Conservation (phyloP, 129 eudicot species). For the Flaveria ramosissima region DNA sequence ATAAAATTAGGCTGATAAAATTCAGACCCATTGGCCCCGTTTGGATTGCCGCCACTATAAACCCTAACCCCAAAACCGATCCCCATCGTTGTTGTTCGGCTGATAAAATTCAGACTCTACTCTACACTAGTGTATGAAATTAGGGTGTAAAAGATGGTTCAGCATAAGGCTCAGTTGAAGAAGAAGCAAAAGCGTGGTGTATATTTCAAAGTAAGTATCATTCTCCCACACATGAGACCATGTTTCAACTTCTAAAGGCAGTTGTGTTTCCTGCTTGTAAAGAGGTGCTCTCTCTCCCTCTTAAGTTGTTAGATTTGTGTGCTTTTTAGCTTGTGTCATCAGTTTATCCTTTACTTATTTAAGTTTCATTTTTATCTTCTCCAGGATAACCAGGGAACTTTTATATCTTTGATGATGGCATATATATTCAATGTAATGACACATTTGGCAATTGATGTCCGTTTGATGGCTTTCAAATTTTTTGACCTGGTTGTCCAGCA, state of each 20-base stretch:
- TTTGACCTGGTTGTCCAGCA: constrained; percentile 75
- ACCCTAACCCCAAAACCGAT: no score
- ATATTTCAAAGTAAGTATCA: constrained; percentile 67
- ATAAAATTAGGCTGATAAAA: no score
- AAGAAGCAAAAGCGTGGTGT: constrained; percentile 71
- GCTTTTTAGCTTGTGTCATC: constrained; percentile 19
- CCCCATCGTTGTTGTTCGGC: no score
- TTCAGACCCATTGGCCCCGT: no score
- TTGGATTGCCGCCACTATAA: no score
- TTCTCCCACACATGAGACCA: constrained; percentile 42
- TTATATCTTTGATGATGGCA: constrained; percentile 79
- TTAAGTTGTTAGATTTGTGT: background rate
- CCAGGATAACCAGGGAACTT: constrained; percentile 87
- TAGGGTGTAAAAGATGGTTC: constrained; percentile 47
- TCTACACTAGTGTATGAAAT: no score
- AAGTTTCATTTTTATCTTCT: constrained; percentile 24
- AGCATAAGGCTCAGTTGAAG: constrained; percentile 64
- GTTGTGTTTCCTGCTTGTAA: constrained; percentile 72
- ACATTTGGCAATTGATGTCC: constrained; percentile 74
- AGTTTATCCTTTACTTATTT: constrained; percentile 26
- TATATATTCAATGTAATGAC: constrained; percentile 93
- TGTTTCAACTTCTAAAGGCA: constrained; percentile 78
- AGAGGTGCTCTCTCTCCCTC: constrained; percentile 41
- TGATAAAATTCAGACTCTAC: no score
- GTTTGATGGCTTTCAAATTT: constrained; percentile 91